These are phyloP conservation scores for Syncephalastrum sp. DNA, from an alignment of 371 early-diverging fungal species.

Conservation along the genomic window DNA sequence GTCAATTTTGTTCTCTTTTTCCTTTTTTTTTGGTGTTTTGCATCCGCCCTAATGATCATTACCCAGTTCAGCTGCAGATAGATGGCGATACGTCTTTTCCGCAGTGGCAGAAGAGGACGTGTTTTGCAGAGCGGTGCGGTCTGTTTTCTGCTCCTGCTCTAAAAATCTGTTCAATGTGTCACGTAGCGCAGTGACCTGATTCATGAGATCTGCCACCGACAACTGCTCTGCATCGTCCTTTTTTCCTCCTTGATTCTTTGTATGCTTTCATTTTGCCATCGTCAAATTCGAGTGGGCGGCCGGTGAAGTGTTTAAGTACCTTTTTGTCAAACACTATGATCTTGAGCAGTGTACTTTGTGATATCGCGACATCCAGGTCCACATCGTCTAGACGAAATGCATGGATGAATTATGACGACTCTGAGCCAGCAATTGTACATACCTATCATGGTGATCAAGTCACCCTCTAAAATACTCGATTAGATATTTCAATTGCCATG, in stretches of 20 bases:
- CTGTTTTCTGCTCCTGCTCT: not conserved
- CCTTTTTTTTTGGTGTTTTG: not conserved
- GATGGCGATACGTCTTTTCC: conserved; percentile 18
- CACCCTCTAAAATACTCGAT: conserved; percentile 41
- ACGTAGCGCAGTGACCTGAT: conserved; percentile 9
- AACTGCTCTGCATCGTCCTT: not conserved
- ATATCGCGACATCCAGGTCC: conserved; percentile 56
- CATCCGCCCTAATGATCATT: not conserved
- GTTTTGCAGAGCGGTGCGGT: not conserved
- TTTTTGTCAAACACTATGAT: conserved; percentile 36
- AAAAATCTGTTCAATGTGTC: conserved; percentile 7
- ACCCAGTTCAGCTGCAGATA: conserved; percentile 24
- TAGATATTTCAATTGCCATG: not conserved
- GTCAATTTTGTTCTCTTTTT: not conserved
- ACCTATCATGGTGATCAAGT: conserved; percentile 51
- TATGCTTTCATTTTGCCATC: no score
- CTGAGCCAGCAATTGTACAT: not conserved
- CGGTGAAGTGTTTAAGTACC: no score
- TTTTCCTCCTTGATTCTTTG: conserved; percentile 9
- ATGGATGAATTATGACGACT: not conserved
- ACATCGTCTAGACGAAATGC: conserved; percentile 39
- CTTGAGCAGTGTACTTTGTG: conserved; percentile 49
- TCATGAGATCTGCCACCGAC: not conserved
- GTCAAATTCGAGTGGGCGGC: no score
- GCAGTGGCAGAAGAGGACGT: not conserved